Evolutionary conservation across 805 yeast genomes (phyloP).

Genomic region (Yarrowia sp.): DNA sequence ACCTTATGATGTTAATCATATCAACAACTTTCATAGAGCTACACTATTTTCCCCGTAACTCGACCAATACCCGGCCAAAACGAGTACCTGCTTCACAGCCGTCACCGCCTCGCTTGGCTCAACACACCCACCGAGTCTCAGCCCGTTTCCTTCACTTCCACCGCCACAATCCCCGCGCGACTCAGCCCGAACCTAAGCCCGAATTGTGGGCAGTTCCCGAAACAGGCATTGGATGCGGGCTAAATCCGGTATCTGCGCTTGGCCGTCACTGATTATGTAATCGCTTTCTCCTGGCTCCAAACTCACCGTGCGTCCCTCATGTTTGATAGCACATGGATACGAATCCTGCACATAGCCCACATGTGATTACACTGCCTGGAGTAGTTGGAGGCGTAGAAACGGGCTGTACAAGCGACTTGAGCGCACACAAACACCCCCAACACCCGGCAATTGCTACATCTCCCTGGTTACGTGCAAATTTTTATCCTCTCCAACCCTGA

Average conservation of each 20-base stretch:
- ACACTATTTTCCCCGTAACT: too few species aligned
- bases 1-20: too few species aligned
- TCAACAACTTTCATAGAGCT: too few species aligned
- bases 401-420: too few species aligned
- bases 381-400: background rate
- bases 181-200: conserved; percentile 11
- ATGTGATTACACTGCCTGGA: background rate
- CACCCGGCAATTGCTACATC: background rate
- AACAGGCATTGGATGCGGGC: conserved; percentile 15
- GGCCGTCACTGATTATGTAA: conserved; percentile 7
- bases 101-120: too few species aligned
- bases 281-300: background rate
- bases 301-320: conserved; percentile 9
- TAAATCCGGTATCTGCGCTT: conserved; percentile 13
- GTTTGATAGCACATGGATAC: conserved; percentile 18
- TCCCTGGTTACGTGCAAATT: conserved; percentile 7
- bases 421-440: too few species aligned
- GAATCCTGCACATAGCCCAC: conserved; percentile 9
- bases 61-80: too few species aligned
- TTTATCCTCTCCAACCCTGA: conserved; percentile 12
- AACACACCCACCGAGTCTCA: too few species aligned
- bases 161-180: background rate
- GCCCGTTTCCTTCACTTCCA: too few species aligned
- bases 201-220: background rate
- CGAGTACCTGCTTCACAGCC: too few species aligned